Conservation (phyloP, 495 filamentous ascomycete species). For the Chlorociboria aeruginascens region DNA sequence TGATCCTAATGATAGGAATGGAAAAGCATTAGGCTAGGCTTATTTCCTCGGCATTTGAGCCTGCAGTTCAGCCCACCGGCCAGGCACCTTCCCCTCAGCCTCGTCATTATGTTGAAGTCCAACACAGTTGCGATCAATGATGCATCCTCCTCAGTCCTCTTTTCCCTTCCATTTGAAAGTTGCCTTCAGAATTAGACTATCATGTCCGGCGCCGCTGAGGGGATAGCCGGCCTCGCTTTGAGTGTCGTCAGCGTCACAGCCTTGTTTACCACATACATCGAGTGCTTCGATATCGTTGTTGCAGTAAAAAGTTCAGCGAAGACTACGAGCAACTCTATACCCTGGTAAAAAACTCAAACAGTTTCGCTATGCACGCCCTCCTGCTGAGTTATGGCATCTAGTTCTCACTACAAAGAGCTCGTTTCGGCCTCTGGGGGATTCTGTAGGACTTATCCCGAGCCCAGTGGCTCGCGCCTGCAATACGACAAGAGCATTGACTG, state of each 20-base stretch:
- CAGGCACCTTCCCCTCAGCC: no score
- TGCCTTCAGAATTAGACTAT: not conserved
- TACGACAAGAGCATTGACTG: slow-evolving; percentile 6
- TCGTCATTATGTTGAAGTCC: no score
- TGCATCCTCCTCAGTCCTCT: not conserved
- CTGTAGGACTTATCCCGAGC: slow-evolving; percentile 12
- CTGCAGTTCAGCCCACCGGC: no score
- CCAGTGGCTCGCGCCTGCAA: not conserved
- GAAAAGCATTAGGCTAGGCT: no score
- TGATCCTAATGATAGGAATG: no score
- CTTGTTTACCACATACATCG: slow-evolving; percentile 6
- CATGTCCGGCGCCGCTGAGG: slow-evolving; percentile 1
- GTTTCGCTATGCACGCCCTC: not conserved
- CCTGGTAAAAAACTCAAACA: not conserved
- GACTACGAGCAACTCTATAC: slow-evolving; percentile 16
- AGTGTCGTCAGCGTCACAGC: slow-evolving; percentile 7
- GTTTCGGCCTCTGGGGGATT: slow-evolving; percentile 15
- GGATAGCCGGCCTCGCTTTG: slow-evolving; percentile 1
- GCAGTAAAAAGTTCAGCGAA: slow-evolving; percentile 8
- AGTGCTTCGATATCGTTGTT: slow-evolving; percentile 6
- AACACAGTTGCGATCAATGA: no score
- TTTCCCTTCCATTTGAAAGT: not conserved
- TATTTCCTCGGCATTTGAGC: no score
- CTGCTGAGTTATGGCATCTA: not conserved
- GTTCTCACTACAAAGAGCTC: slow-evolving; percentile 12